phyloP scores from a whole-genome alignment of 1,284 basidiomycete genomes.

The Apiotrichum mycotoxinovorans region DNA sequence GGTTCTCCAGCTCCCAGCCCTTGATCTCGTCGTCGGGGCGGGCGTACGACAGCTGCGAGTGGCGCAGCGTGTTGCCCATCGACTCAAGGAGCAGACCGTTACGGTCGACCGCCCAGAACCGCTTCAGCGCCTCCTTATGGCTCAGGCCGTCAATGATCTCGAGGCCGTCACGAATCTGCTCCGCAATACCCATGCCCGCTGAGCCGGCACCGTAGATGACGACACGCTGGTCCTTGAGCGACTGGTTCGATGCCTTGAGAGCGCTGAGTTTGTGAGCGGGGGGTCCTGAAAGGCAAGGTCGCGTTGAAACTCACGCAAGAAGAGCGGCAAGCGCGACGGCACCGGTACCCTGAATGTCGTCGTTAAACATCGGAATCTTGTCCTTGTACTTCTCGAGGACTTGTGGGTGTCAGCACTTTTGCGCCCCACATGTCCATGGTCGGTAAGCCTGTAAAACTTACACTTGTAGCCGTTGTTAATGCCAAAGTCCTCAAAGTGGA shows the following conservation, averaged over 20 bases:
- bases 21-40: conserved; percentile 50
- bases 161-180: conserved; percentile 67
- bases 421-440: no score
- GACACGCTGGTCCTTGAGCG: conserved; percentile 68
- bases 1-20: conserved; percentile 37
- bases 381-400: conserved; percentile 62
- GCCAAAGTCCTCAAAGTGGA: conserved; percentile 53
- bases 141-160: conserved; percentile 59
- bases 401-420: not conserved
- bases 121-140: conserved; percentile 60
- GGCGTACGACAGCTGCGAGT: conserved; percentile 49
- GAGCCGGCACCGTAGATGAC: conserved; percentile 77
- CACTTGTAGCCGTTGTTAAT: conserved; percentile 61
- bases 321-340: conserved; percentile 61
- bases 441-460: not conserved
- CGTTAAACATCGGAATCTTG: conserved; percentile 61
- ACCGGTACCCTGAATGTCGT: conserved; percentile 73
- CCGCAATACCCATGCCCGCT: conserved; percentile 71
- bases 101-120: conserved; percentile 61
- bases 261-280: conserved; percentile 31
- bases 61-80: conserved; percentile 47
- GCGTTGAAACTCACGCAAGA: conserved; percentile 36
- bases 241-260: conserved; percentile 64
- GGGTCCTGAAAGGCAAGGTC: no score
- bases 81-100: conserved; percentile 50